phyloP scores from a whole-genome alignment of 371 early-diverging fungal species.

The Hamiltosporidium tvaerminnensis region DNA sequence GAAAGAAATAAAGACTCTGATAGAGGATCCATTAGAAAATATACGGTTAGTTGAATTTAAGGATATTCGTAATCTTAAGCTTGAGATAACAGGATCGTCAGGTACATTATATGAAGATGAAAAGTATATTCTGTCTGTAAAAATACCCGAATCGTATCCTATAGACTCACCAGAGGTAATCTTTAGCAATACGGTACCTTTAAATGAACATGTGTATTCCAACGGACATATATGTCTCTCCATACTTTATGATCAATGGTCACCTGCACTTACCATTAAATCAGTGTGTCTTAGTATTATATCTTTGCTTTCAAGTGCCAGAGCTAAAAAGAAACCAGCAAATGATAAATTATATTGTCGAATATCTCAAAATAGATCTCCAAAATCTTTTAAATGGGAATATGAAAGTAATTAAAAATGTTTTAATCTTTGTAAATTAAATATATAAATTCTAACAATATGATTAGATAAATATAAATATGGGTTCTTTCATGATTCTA shows the following conservation, averaged over 20 bases:
- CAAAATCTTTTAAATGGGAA: not conserved
- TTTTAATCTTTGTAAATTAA: too few relatives aligned
- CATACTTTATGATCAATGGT: constrained; percentile 79
- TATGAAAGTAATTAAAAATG: not conserved
- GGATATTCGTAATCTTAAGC: not conserved
- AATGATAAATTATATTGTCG: not conserved
- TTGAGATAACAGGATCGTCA: constrained; percentile 39
- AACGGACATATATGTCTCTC: constrained; percentile 68
- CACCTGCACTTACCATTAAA: constrained; percentile 74
- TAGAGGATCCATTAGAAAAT: too few relatives aligned
- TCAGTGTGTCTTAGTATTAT: constrained; percentile 75
- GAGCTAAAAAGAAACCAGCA: not conserved
- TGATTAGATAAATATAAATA: too few relatives aligned
- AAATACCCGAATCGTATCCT: constrained; percentile 60
- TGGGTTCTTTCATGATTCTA: too few relatives aligned
- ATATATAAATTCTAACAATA: too few relatives aligned
- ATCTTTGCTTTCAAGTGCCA: constrained; percentile 58
- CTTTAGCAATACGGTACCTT: constrained; percentile 13
- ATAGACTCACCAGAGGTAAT: constrained; percentile 63
- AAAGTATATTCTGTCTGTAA: constrained; percentile 57
- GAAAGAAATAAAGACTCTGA: too few relatives aligned
- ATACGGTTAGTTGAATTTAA: too few relatives aligned
- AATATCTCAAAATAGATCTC: not conserved
- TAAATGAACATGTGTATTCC: constrained; percentile 58
- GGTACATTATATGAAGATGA: constrained; percentile 56